Evolutionary conservation across 305 asterid species (phyloP), one percentile per base, ranked within the genome.

Genomic region (Ajuga reptans): DNA sequence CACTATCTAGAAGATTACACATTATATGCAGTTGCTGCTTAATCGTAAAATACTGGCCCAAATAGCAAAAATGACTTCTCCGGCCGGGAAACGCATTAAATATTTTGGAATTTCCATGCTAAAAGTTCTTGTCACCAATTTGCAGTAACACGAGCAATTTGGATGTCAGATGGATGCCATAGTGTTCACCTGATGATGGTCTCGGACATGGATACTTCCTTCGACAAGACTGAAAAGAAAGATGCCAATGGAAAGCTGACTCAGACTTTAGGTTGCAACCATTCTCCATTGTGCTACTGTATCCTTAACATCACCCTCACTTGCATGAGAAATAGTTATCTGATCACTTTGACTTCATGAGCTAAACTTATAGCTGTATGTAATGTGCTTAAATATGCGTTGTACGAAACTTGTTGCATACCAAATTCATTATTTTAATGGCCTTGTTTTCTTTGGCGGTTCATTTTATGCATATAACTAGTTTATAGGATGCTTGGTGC

Each of bases 111-210:
- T 58, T 31, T 55, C 54, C 55, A 46, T 65, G 15, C 15, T 75
- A 79, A 75, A 68, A 33, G 8, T 15, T 57, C 12, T 27, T 71
- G 37, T 78, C 64, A 14, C 78, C 79, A 57, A 65, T 65, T 73
- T 80, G 80, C 89, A 91, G 98, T 78, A 78, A 66, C 89, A 29
- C 85, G 75, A 73, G 75, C 77, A 65, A 62, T 91, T 65, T 91
- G 98, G 96, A 78, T 82, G 46, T 86, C 94, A n/a, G 98, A 91
- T 87, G 92, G 93, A 66, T 79, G 76, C 34, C 83, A 89, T 77
- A 84, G 85, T 29, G 77, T 91, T 45, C 95, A 89, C 78, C 75
- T 80, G 69, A 74, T 86, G 82, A 75, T 43, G 68, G 64, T 83
- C 43, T 73, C 91, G 39, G 93, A 81, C 15, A 41, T 75, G 61